Evolutionary conservation across 768 basidiomycete genomes (phyloP), one percentile per base, ranked within the genome.

Genomic region (Asterophora parasitica): DNA sequence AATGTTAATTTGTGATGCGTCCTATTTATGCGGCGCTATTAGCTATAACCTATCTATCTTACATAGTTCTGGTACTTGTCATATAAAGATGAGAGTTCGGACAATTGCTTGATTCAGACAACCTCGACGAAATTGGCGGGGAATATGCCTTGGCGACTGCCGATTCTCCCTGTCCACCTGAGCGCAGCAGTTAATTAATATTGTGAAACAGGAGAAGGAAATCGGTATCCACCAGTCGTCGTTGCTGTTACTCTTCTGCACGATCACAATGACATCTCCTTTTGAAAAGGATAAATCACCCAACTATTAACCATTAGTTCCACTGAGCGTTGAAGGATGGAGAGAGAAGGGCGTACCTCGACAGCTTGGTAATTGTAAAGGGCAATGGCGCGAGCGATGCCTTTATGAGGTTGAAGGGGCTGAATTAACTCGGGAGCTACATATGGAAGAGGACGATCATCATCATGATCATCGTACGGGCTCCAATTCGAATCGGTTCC

Each of bases 91-190:
- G 12, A 31, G 30, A 4, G 3, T 6, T 6, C 23, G 4, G 30
- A 8, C 9, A 10, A 10, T 31, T 3, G 30, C 3, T 31, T 31
- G 7, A 16, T 31, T 32, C 37, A 31, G 4, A 69, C 66, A 44
- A 88, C 64, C 60, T 88, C 85, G n/a, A 89, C 85, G 57, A 88
- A 88, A 61, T 90, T 90, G 12, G 88, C 88, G 28, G 88, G 88
- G 63, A 92, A 91, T 37, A 84, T 76, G 0, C 89, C 89, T 54
- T 78, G 69, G 32, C 72, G 63, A 12, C 74, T 75, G 16, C 76
- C 65, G 1, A 82, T 51, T 59, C 78, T 83, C n/a, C 88, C 88
- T 11, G 73, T 83, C 88, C 88, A 91, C 86, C 86, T 88, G 49
- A 12, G 16, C 19, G 32, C 17, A 50, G 8, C 42, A 33, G 31